A percentile compares a stretch with the other conserved stretches of the same genome.
Evolutionary conservation across 2,329 filamentous ascomycete species (phyloP).

Genomic region (Scopulariopsis brevicaulis): DNA sequence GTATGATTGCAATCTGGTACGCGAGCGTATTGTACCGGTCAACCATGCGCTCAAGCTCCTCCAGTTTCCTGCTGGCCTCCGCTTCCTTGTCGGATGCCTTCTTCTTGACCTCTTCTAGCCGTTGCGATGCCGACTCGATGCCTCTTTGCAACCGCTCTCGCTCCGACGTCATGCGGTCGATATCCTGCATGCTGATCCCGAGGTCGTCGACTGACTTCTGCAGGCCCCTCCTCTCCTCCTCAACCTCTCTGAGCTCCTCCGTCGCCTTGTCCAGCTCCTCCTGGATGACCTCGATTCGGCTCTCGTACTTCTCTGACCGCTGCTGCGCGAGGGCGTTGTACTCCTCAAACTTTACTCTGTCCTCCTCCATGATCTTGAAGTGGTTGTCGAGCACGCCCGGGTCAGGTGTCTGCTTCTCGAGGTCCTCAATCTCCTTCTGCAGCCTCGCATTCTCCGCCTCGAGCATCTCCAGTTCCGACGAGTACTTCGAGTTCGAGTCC

Average conservation of each 20-base stretch:
- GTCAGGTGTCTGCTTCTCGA: conserved; percentile 78
- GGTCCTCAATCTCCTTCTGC: conserved; percentile 75
- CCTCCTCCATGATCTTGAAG: conserved; percentile 88
- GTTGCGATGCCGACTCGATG: conserved; percentile 62
- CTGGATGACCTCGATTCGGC: conserved; percentile 68
- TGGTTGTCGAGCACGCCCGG: conserved; percentile 76
- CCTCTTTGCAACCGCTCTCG: conserved; percentile 85
- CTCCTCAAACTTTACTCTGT: conserved; percentile 88
- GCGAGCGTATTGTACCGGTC: conserved; percentile 89
- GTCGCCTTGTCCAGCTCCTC: conserved; percentile 74
- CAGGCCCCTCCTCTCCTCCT: conserved; percentile 68
- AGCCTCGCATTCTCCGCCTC: conserved; percentile 78
- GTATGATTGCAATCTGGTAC: conserved; percentile 88
- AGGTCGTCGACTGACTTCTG: conserved; percentile 85
- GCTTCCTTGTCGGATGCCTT: conserved; percentile 75
- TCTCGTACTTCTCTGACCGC: conserved; percentile 81
- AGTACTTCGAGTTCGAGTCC: conserved; percentile 70
- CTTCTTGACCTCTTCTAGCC: conserved; percentile 77
- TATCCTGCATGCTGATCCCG: conserved; percentile 94
- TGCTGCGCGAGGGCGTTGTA: conserved; percentile 80
- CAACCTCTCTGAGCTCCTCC: conserved; percentile 64
- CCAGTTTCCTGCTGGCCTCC: conserved; percentile 77
- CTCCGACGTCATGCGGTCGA: conserved; percentile 96
- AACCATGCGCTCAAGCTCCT: conserved; percentile 83
- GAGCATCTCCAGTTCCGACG: conserved; percentile 71